Evolutionary conservation across 2,329 filamentous ascomycete genomes (phyloP).

Genomic region (Zasmidium citrigriseum): DNA sequence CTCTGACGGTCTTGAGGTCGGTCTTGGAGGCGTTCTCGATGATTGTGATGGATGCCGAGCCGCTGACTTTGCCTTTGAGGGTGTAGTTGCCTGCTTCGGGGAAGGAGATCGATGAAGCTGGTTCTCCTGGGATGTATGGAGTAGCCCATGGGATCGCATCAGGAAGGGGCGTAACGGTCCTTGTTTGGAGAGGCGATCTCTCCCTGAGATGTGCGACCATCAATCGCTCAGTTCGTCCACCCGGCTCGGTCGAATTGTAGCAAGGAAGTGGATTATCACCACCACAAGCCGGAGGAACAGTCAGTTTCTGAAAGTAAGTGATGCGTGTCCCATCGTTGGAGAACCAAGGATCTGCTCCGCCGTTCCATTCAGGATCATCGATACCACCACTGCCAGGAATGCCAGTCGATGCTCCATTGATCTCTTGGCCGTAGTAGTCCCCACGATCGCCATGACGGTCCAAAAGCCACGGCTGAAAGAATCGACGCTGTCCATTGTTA

Average conservation of each 20-base stretch:
- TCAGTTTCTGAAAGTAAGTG: slow-evolving; percentile 45
- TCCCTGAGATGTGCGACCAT: slow-evolving; percentile 45
- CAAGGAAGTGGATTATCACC: slow-evolving; percentile 47
- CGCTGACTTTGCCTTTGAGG: slow-evolving; percentile 2
- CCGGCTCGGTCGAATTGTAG: slow-evolving; percentile 41
- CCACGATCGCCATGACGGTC: slow-evolving; percentile 49
- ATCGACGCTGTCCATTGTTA: slow-evolving; percentile 49
- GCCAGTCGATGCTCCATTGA: slow-evolving; percentile 39
- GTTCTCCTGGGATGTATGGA: slow-evolving; percentile 30
- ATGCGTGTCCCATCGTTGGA: slow-evolving; percentile 46
- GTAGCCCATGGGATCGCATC: slow-evolving; percentile 40
- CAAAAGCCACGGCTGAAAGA: slow-evolving; percentile 50
- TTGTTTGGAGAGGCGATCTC: slow-evolving; percentile 30
- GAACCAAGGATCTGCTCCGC: slow-evolving; percentile 46
- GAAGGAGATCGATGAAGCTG: background rate
- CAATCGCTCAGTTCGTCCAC: slow-evolving; percentile 41
- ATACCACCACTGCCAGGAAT: slow-evolving; percentile 32
- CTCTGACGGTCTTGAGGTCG: background rate
- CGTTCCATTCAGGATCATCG: slow-evolving; percentile 54
- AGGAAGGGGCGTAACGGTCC: slow-evolving; percentile 29
- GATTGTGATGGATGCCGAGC: slow-evolving; percentile 6
- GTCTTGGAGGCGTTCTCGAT: background rate
- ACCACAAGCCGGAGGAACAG: slow-evolving; percentile 44
- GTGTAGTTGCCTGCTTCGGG: slow-evolving; percentile 6
- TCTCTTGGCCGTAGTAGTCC: slow-evolving; percentile 46